phyloP scores from a whole-genome alignment of 1,139 yeast genomes.

The Blastobotrys raffinosifermentans region DNA sequence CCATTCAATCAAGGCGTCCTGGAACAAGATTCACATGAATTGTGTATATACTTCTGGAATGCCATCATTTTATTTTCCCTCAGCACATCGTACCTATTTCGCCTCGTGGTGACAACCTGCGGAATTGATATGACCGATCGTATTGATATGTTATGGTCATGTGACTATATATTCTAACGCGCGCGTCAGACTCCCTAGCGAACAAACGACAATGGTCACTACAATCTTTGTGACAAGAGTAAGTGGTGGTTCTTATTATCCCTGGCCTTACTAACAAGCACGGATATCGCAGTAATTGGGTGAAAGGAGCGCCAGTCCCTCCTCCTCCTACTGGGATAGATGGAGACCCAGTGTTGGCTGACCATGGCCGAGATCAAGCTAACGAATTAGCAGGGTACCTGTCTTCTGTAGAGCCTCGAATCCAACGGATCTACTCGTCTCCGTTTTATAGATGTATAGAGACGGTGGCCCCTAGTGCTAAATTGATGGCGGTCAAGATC shows the following conservation, averaged over 20 bases:
- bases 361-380: slow-evolving; percentile 77
- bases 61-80: too few relatives aligned
- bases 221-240: slow-evolving; percentile 22
- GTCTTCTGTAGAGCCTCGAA: slow-evolving; percentile 40
- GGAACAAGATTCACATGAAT: too few relatives aligned
- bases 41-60: too few relatives aligned
- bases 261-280: slow-evolving; percentile 37
- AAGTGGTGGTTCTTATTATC: slow-evolving; percentile 5
- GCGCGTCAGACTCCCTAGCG: too few relatives aligned
- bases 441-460: slow-evolving; percentile 90
- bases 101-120: too few relatives aligned
- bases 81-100: too few relatives aligned
- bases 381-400: slow-evolving; percentile 56
- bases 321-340: slow-evolving; percentile 78
- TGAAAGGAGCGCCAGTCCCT: slow-evolving; percentile 50
- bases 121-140: too few relatives aligned
- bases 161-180: too few relatives aligned
- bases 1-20: too few relatives aligned
- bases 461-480: slow-evolving; percentile 67
- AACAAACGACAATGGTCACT: slow-evolving; percentile 21
- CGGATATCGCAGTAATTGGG: slow-evolving; percentile 80
- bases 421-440: slow-evolving; percentile 62
- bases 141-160: too few relatives aligned
- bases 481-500: slow-evolving; percentile 49
- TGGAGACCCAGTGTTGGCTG: slow-evolving; percentile 74